A percentile compares a stretch with the other conserved stretches of the same genome.
phyloP scores from a whole-genome alignment of 2,329 filamentous ascomycete genomes.

The Dactylellina drechsleri region DNA sequence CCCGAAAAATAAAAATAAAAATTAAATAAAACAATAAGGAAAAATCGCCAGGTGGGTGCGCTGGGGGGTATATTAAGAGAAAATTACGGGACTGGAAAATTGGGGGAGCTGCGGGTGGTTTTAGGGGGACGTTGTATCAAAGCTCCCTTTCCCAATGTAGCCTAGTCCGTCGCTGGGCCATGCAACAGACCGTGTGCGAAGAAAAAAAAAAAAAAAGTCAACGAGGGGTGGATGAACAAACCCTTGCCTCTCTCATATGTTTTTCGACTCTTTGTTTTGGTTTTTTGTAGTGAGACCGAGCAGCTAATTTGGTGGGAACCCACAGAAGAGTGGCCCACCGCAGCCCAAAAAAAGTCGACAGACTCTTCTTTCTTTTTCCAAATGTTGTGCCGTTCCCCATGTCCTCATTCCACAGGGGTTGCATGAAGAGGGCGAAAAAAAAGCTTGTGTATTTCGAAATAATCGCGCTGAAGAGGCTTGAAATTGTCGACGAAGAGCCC shows the following conservation, averaged over 20 bases:
- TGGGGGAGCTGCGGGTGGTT: constrained; percentile 53
- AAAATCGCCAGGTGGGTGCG: constrained; percentile 33
- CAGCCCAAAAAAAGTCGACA: constrained; percentile 6
- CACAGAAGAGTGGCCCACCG: constrained; percentile 57
- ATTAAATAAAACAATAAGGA: constrained; percentile 17
- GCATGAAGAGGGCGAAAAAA: constrained; percentile 9
- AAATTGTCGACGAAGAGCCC: constrained; percentile 21
- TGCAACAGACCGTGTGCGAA: constrained; percentile 54
- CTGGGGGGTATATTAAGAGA: constrained; percentile 54
- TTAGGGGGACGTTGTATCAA: constrained; percentile 54
- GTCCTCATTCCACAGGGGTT: constrained; percentile 52
- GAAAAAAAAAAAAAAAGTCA: constrained; percentile 23
- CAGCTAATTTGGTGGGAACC: constrained; percentile 57
- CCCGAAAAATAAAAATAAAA: constrained; percentile 18
- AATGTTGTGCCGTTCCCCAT: constrained; percentile 36
- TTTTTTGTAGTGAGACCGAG: constrained; percentile 45
- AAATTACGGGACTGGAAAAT: constrained; percentile 52
- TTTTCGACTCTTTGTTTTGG: constrained; percentile 35
- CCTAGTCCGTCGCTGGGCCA: constrained; percentile 37
- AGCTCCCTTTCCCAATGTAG: constrained; percentile 49
- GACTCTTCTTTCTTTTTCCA: constrained; percentile 47
- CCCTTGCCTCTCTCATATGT: constrained; percentile 40
- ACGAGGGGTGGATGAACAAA: constrained; percentile 1
- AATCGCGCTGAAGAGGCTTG: constrained; percentile 53
- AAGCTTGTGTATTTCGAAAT: constrained; percentile 28